Percentiles rank a stretch among this genome's conserved stretches.
Conservation (phyloP, 257 asterid genomes). For the Solanum peruvianum region DNA sequence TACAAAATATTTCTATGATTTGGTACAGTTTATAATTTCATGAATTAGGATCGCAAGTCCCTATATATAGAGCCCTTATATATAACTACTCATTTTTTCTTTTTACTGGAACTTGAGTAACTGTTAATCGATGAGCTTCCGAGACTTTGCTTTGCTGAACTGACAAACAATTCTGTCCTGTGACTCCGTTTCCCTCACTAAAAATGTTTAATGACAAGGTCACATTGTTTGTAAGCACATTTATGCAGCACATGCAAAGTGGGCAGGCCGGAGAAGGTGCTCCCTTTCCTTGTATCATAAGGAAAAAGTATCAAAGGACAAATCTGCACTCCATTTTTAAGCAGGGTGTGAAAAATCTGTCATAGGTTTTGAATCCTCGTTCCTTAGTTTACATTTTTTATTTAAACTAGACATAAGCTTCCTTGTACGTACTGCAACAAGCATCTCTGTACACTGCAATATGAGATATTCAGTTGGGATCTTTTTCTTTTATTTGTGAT, state of each 20-base stretch:
- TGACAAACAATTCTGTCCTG: background rate
- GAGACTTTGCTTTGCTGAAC: background rate
- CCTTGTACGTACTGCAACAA: background rate
- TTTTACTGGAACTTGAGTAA: background rate
- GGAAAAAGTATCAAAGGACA: background rate
- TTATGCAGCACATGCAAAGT: background rate
- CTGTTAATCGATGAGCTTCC: background rate
- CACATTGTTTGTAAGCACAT: background rate
- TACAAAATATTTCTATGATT: background rate
- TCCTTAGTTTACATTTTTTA: background rate
- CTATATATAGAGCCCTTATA: background rate
- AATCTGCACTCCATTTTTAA: background rate
- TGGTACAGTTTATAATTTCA: background rate
- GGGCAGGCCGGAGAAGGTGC: background rate
- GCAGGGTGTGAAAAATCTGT: background rate
- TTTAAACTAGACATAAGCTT: background rate
- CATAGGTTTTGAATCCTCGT: background rate
- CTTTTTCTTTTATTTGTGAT: background rate
- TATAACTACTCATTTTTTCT: background rate
- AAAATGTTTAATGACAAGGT: background rate
- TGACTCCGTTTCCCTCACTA: background rate
- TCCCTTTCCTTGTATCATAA: background rate
- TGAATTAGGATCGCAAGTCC: background rate
- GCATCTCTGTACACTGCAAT: background rate
- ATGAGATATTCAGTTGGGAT: background rate